Conservation (phyloP, 352 stramenopile species). For the Pythium sp. region DNA sequence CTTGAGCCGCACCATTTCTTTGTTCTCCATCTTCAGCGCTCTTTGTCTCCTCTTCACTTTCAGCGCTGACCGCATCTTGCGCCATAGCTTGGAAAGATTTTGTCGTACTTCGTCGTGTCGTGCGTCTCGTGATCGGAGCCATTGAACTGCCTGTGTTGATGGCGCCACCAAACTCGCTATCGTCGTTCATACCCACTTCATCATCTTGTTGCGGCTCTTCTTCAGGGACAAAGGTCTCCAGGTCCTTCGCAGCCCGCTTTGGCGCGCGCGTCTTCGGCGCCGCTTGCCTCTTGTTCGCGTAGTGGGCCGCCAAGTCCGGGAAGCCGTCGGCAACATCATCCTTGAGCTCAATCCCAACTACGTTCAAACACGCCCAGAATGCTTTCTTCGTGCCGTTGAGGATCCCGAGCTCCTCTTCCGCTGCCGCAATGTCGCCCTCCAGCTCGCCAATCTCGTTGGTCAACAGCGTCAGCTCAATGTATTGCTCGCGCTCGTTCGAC, state of each 20-base stretch:
- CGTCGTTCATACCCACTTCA: conserved; percentile 22
- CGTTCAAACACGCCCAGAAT: conserved; percentile 63
- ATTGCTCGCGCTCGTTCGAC: conserved; percentile 27
- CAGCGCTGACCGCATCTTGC: conserved; percentile 15
- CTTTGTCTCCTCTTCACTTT: conserved; percentile 33
- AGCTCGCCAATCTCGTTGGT: conserved; percentile 58
- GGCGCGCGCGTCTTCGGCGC: conserved; percentile 29
- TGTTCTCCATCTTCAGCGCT: background rate
- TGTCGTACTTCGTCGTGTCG: conserved; percentile 30
- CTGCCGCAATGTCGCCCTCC: conserved; percentile 60
- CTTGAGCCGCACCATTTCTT: background rate
- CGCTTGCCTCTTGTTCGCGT: conserved; percentile 34
- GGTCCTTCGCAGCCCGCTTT: conserved; percentile 21
- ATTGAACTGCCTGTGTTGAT: conserved; percentile 1
- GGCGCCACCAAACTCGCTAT: background rate
- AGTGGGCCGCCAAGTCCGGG: conserved; percentile 44
- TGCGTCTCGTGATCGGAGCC: conserved; percentile 22
- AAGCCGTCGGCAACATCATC: conserved; percentile 60
- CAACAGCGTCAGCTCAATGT: conserved; percentile 37
- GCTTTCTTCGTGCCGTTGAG: conserved; percentile 46
- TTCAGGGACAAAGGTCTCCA: conserved; percentile 15
- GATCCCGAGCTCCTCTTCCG: conserved; percentile 37
- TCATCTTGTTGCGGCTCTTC: conserved; percentile 10
- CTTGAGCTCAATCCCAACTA: conserved; percentile 55
- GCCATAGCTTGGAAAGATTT: conserved; percentile 24